Base-by-base conservation (phyloP, 192 early-diverging fungal genomes). In the Geranomyces michiganensis region DNA sequence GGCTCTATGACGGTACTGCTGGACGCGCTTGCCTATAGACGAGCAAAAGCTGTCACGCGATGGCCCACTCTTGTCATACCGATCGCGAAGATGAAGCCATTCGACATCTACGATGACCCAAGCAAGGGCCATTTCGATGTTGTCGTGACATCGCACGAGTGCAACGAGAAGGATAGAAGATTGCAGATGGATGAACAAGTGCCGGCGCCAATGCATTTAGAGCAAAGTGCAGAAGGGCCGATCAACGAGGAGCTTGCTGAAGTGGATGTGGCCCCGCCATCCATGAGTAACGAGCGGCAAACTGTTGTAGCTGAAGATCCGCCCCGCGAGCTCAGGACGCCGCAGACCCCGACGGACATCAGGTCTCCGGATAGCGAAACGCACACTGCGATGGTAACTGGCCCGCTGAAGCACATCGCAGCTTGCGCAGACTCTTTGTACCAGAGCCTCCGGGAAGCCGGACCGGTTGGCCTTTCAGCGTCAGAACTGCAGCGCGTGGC, bases 1-100 rank as follows among this genome's bases (percentile, higher is more conserved):
- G 79, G 79, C 8, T 19, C 33, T 19, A 67, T 74, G 67, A 56
- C 53, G 36, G 61, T 68, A 7, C 22, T 80, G 0, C 56, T 80
- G 27, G 79, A 77, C 6, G 56, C 49, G 24, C 4, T 67, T 44
- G 36, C 68, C 22, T 15, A 22, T 14, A 41, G 55, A 26, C 44
- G 17, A 30, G 58, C 71, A 21, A 26, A 63, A 56, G 43, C 75
- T 12, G 32, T 43, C 27, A 67, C 63, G 29, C 21, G 43, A 22
- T 78, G 62, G 24, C 19, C 32, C 22, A 32, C 7, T 2, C 19
- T 26, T n/a, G 51, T 26, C 7, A 26, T 53, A 26, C 51, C 51
- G 51, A 53, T 53, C 24, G 51, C 51, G 7, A 53, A 26, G 51
- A 53, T 26, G 19, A 53, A 53, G n/a, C 3, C 24, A 17, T 6